Evolutionary conservation across 2,329 filamentous ascomycete species (phyloP).

Genomic region (Trichophyton equinum): DNA sequence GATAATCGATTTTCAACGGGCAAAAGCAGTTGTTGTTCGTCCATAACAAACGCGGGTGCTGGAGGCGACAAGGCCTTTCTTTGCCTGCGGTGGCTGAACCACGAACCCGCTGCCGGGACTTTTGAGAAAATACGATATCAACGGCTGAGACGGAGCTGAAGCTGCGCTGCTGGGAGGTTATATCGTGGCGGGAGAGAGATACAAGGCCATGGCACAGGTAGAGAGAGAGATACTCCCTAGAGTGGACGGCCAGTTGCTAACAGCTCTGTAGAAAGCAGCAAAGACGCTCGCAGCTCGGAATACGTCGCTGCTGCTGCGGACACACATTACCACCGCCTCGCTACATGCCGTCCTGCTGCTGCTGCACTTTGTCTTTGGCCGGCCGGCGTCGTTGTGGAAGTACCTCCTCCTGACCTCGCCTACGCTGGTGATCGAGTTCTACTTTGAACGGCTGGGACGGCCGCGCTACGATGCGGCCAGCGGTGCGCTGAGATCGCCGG

Average conservation of each 20-base stretch:
- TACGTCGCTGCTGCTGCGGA: slow-evolving; percentile 60
- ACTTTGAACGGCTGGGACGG: slow-evolving; percentile 72
- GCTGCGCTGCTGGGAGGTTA: no score
- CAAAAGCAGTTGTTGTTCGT: background rate
- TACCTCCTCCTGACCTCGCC: slow-evolving; percentile 66
- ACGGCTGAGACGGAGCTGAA: background rate
- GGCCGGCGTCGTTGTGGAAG: slow-evolving; percentile 47
- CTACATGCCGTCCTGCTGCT: slow-evolving; percentile 66
- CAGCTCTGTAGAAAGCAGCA: slow-evolving; percentile 33
- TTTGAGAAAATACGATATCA: background rate
- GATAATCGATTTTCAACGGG: no score
- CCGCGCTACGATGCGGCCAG: slow-evolving; percentile 55
- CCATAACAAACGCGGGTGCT: slow-evolving; percentile 1
- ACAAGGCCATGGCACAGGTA: background rate
- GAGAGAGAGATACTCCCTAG: no score
- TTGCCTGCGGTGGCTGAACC: background rate
- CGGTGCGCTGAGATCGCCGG: slow-evolving; percentile 57
- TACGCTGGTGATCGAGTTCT: slow-evolving; percentile 65
- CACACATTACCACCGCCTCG: slow-evolving; percentile 61
- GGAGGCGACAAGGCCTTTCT: background rate
- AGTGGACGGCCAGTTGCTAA: background rate
- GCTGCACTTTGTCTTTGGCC: slow-evolving; percentile 52
- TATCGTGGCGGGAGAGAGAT: background rate
- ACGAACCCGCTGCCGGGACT: background rate
- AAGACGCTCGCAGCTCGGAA: slow-evolving; percentile 65